Evolutionary conservation across 169 alveolate genomes (phyloP).

Genomic region (Theileria orientalis): DNA sequence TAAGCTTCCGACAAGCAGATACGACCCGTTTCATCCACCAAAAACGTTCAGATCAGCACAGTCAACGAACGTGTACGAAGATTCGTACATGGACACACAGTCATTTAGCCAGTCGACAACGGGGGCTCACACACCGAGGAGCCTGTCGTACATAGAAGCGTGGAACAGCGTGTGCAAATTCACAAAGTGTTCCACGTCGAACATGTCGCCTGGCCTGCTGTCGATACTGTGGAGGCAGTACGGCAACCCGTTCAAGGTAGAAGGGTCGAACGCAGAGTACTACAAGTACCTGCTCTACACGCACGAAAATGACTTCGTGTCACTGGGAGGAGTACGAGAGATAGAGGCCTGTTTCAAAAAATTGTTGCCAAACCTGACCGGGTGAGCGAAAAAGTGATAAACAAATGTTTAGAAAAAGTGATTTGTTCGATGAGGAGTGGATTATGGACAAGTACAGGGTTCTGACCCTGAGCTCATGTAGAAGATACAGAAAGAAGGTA

Average conservation of each 20-base stretch:
- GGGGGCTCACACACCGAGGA: not conserved
- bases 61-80: constrained; percentile 7
- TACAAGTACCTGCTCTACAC: constrained; percentile 41
- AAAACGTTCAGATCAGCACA: constrained; percentile 1
- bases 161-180: constrained; percentile 37
- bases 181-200: constrained; percentile 39
- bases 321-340: constrained; percentile 53
- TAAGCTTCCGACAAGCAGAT: not conserved
- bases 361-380: not conserved
- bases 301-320: constrained; percentile 15
- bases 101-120: not conserved
- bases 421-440: constrained; percentile 32
- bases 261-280: constrained; percentile 13
- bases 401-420: not conserved
- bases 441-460: constrained; percentile 29
- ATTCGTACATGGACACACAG: not conserved
- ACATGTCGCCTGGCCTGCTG: constrained; percentile 34
- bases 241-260: constrained; percentile 40
- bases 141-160: constrained; percentile 8
- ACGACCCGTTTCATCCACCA: not conserved
- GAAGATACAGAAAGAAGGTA: constrained; percentile 21
- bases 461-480: constrained; percentile 25
- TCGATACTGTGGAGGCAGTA: constrained; percentile 42
- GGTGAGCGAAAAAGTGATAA: not conserved
- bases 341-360: constrained; percentile 36